Evolutionary conservation across 2,329 filamentous ascomycete species (phyloP), one percentile per base, ranked within the genome.

Genomic region (Dactylellina parvicollis): DNA sequence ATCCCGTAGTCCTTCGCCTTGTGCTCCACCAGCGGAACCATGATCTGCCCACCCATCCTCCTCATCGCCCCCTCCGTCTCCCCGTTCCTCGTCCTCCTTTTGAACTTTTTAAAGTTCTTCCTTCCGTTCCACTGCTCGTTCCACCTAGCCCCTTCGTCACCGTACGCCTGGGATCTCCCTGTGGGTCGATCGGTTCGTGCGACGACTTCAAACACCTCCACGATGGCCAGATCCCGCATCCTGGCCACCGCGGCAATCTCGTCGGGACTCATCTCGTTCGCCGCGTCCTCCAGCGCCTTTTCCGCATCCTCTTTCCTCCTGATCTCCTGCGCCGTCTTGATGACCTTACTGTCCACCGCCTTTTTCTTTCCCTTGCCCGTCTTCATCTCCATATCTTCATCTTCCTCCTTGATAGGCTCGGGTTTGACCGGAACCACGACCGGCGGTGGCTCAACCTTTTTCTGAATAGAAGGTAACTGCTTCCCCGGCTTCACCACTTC

Each of bases 81-180:
- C 4, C 69, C 69, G 12, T 60, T 34, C 38, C 46, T 40, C 0
- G 80, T 80, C 88, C 86, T 84, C 61, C 84, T 84, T 20, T 85
- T 84, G 79, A 99, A 99, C 77, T 88, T 90, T 80, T 99, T 99
- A 83, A 96, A 99, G 79, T 99, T 98, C 81, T 92, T 94, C 44
- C 94, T 86, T 0, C 94, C 95, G 79, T 97, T 96, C 95, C 95
- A 99, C 38, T 85, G 85, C 0, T 92, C 88, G 76, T 97, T 87
- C 93, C 94, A 97, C 40, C 91, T 85, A 3, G 88, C 86, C 16
- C 84, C 81, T 32, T 80, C 80, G n/a, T 82, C 79, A 16, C 78
- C 80, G 57, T 81, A 81, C 77, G 76, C 73, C 76, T 80, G 61
- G 76, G 79, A 28, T 76, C 65, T 61, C 3, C 36, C 26, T 2